Base-by-base conservation (phyloP, 495 filamentous ascomycete species). In the Penicillium arizonense region DNA sequence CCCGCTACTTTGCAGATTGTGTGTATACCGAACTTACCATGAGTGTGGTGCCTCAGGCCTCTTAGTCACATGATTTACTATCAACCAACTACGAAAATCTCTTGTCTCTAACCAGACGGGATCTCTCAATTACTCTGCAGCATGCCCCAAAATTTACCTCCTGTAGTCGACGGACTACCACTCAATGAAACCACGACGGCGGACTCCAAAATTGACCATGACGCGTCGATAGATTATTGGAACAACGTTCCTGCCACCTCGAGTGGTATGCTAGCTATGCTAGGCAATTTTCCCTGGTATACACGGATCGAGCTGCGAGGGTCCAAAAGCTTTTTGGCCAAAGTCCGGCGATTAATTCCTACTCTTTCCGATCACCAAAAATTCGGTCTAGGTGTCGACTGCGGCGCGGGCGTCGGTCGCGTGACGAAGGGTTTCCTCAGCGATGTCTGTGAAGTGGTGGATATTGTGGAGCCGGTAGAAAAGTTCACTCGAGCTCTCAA, bases 231-330 rank as follows among this genome's bases (percentile, higher is more conserved):
- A 7, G n/a, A 48, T 28, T 93, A 94, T 77, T 93, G 88, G 89
- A 74, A 80, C 54, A 63, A 68, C 52, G 72, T 88, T 56, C 71
- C 82, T 16, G 74, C 87, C 18, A 82, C 82, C 47, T 77, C 83
- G 51, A 81, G 85, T 62, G 87, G 39, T 24, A 41, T 41, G 39
- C 20, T 41, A 14, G 39, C 39, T 58, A 91, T 95, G 86, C 85
- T 96, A 1, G 62, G 90, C 58, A 87, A 88, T 47, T 90, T 77
- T 57, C 86, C 85, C 1, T 73, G 82, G 59, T 78, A 90, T 64
- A 84, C 80, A 23, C 77, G 80, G 44, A 77, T 87, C 59, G 91
- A 95, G 63, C 77, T 95, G 1, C 80, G 85, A 56, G 84, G 84
- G 16, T 90, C 86, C 14, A 72, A 76, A 54, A 84, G 77, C 63